Conservation (phyloP, 129 eudicot genomes). For the Artemisia argyi region DNA sequence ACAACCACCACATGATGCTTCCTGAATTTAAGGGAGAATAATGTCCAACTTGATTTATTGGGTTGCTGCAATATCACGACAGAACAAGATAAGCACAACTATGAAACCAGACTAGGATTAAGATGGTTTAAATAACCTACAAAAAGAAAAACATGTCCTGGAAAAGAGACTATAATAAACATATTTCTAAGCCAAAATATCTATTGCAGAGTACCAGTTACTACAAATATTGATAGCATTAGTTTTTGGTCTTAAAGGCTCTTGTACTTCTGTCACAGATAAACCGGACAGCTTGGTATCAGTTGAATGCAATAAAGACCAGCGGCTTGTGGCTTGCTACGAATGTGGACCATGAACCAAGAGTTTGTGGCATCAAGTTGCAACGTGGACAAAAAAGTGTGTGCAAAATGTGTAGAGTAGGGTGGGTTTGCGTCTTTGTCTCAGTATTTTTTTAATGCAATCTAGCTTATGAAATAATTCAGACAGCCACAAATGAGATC, state of each 20-base stretch:
- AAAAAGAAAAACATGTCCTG: not conserved
- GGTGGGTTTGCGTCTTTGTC: no score
- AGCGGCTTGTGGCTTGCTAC: no score
- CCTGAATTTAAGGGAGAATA: conserved; percentile 34
- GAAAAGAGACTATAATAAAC: not conserved
- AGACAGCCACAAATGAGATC: not conserved
- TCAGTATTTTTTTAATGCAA: not conserved
- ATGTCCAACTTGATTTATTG: conserved; percentile 20
- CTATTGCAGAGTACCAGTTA: no score
- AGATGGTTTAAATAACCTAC: not conserved
- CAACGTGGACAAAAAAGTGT: no score
- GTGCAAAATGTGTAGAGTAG: no score
- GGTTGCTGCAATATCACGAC: conserved; percentile 21
- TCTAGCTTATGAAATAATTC: not conserved
- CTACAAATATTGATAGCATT: not conserved
- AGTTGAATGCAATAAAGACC: no score
- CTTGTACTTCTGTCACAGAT: not conserved
- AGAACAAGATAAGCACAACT: conserved; percentile 31
- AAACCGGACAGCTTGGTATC: no score
- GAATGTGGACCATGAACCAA: no score
- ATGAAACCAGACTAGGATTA: conserved; percentile 26
- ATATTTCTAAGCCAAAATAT: not conserved
- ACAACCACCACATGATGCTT: conserved; percentile 38
- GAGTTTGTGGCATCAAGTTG: no score
- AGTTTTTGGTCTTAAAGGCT: not conserved